Conservation (phyloP, 1,284 basidiomycete species). For the Somion occarium region DNA sequence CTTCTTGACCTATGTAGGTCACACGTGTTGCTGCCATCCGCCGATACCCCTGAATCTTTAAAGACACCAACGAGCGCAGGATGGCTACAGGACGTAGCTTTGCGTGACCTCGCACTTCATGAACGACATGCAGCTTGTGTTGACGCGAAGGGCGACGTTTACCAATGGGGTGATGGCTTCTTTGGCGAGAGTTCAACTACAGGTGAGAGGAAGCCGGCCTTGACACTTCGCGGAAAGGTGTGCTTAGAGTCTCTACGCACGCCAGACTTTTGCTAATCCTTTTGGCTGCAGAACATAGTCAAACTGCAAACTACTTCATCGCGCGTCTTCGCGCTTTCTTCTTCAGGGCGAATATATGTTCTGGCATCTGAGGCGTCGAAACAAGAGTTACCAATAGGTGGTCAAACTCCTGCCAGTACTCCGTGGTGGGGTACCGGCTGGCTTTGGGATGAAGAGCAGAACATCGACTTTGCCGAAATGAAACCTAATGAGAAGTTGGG, state of each 20-base stretch:
- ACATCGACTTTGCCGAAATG: conserved; percentile 46
- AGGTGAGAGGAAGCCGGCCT: conserved; percentile 30
- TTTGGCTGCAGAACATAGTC: conserved; percentile 57
- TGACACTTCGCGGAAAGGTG: conserved; percentile 73
- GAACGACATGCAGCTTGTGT: conserved; percentile 77
- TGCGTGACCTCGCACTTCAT: conserved; percentile 75
- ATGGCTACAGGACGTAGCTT: conserved; percentile 61
- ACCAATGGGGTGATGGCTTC: conserved; percentile 82
- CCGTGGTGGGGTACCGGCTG: conserved; percentile 54
- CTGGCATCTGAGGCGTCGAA: conserved; percentile 49
- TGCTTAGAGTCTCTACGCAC: conserved; percentile 16
- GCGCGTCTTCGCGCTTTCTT: conserved; percentile 68
- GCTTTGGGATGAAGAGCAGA: conserved; percentile 53
- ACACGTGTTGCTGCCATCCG: conserved; percentile 38
- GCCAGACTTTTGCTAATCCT: neutral
- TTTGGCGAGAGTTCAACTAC: conserved; percentile 31
- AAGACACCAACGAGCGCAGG: conserved; percentile 44
- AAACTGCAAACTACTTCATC: conserved; percentile 52
- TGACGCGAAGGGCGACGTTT: conserved; percentile 84
- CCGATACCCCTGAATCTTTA: conserved; percentile 30
- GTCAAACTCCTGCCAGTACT: conserved; percentile 36
- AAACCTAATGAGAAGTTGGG: conserved; percentile 39
- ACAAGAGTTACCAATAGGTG: conserved; percentile 37
- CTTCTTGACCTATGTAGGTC: conserved; percentile 30
- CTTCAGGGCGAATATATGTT: conserved; percentile 71